Conservation (phyloP, 257 asterid species). For the Jaltomata sinuosa region DNA sequence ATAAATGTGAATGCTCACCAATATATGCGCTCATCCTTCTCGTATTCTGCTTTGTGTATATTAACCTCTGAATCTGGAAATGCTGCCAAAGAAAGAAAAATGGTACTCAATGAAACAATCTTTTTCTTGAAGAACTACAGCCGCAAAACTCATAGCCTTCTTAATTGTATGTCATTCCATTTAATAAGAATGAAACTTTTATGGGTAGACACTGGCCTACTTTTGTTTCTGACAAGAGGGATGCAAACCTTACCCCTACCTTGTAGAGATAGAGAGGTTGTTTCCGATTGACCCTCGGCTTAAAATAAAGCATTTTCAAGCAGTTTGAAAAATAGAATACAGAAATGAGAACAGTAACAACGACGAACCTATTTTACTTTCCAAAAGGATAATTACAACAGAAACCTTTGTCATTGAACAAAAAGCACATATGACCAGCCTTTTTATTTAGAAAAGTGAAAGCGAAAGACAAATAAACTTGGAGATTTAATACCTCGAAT, state of each 20-base stretch:
- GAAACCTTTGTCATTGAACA: background rate
- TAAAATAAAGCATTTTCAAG: too few species aligned
- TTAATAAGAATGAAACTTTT: too few species aligned
- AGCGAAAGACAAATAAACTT: too few species aligned
- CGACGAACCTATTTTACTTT: too few species aligned
- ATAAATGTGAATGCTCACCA: conserved; percentile 35
- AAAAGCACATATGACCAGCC: background rate
- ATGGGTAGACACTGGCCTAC: too few species aligned
- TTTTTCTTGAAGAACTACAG: background rate
- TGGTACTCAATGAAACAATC: background rate
- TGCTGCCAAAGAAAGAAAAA: conserved; percentile 30
- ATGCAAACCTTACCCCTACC: too few species aligned
- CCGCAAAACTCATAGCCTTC: background rate
- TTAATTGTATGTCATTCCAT: background rate
- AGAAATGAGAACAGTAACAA: too few species aligned
- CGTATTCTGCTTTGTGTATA: conserved; percentile 15
- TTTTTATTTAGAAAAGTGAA: background rate
- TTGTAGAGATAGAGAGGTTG: too few species aligned
- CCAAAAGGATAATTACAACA: background rate
- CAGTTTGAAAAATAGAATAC: too few species aligned
- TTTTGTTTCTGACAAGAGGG: too few species aligned
- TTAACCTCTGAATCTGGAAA: conserved; percentile 34
- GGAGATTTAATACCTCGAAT: conserved; percentile 36
- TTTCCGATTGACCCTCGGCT: too few species aligned
- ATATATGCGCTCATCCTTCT: conserved; percentile 40